These are phyloP conservation scores for Didymellaceae sp. DNA, from an alignment of 2,329 filamentous ascomycete genomes.

Conservation along the genomic window DNA sequence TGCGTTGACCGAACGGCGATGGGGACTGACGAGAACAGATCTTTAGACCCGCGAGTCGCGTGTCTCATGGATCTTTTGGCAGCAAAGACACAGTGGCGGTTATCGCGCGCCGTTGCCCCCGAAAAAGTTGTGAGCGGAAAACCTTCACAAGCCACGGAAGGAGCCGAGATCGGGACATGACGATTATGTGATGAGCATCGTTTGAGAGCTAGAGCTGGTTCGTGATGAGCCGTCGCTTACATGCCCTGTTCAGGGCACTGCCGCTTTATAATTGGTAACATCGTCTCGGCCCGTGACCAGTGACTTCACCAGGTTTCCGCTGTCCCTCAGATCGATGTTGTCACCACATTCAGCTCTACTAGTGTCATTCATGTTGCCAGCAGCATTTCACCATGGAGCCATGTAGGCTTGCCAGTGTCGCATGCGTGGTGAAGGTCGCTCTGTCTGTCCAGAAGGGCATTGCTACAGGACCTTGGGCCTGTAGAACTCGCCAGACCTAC, in stretches of 20 bases:
- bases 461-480: neutral
- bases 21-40: constrained; percentile 31
- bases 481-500: neutral
- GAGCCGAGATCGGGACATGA: constrained; percentile 15
- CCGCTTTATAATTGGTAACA: constrained; percentile 16
- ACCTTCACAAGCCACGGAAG: constrained; percentile 10
- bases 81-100: constrained; percentile 16
- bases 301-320: neutral
- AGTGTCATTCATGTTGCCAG: neutral
- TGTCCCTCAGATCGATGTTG: neutral
- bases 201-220: constrained; percentile 4
- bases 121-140: constrained; percentile 3
- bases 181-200: constrained; percentile 6
- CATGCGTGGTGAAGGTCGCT: neutral
- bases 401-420: no score
- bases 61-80: constrained; percentile 11
- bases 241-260: constrained; percentile 8
- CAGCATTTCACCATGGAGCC: no score
- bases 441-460: neutral
- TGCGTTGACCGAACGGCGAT: constrained; percentile 18
- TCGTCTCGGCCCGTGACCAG: neutral
- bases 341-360: neutral
- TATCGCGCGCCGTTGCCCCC: constrained; percentile 8
- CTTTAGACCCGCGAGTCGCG: constrained; percentile 27
- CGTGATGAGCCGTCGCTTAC: constrained; percentile 11